A percentile compares a stretch with the other conserved stretches of the same genome.
Conservation (phyloP, 345 rosid genomes). For the Dovyalis caffra region DNA sequence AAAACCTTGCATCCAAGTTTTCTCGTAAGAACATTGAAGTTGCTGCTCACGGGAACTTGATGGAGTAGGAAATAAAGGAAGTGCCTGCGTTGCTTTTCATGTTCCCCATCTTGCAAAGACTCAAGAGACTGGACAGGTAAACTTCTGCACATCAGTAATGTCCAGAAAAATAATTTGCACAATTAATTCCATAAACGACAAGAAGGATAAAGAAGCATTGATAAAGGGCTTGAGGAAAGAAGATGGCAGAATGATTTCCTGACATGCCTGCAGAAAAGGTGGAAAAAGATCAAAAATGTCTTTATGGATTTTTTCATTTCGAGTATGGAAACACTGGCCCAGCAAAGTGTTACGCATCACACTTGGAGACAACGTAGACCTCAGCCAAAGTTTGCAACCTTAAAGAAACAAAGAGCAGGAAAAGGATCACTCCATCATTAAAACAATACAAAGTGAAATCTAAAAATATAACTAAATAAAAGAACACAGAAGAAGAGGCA, state of each 20-base stretch:
- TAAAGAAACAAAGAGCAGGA: conserved; percentile 24
- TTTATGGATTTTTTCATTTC: conserved; percentile 86
- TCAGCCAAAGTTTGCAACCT: conserved; percentile 98
- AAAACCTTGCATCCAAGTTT: conserved; percentile 87
- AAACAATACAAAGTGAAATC: not conserved
- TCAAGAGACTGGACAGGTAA: conserved; percentile 71
- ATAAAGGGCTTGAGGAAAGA: conserved; percentile 4
- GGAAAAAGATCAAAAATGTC: conserved; percentile 94
- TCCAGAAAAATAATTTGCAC: conserved; percentile 12
- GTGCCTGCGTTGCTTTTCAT: conserved; percentile 85
- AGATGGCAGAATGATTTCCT: conserved; percentile 15
- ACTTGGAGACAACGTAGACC: conserved; percentile 91
- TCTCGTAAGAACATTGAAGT: conserved; percentile 79
- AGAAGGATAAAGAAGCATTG: not conserved
- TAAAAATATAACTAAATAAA: not conserved
- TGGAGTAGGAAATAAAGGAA: conserved; percentile 93
- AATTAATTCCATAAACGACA: not conserved
- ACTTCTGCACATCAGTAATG: conserved; percentile 20
- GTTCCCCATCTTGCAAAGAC: conserved; percentile 97
- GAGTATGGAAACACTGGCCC: conserved; percentile 98
- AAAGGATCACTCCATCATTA: conserved; percentile 3
- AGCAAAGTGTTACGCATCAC: conserved; percentile 92
- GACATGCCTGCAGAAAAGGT: conserved; percentile 86
- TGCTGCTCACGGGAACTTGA: conserved; percentile 92
- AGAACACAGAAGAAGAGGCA: conserved; percentile 2